Evolutionary conservation across 2,329 filamentous ascomycete species (phyloP), one percentile per base, ranked within the genome.

Genomic region (Tolypocladium tropicale): DNA sequence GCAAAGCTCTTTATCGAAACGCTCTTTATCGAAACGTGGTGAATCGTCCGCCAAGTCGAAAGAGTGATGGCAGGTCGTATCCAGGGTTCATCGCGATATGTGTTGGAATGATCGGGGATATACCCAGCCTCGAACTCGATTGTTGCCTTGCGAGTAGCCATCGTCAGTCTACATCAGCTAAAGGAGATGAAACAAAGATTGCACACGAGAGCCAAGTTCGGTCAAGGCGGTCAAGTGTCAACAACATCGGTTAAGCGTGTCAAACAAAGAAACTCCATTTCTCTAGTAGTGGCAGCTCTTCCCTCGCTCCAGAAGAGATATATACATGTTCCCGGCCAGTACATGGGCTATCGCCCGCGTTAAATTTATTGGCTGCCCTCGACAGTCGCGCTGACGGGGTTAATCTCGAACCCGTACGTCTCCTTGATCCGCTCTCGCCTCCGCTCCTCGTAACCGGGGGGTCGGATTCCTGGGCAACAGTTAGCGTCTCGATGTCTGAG

Each of bases 331-430:
- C 54, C 55, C 52, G 52, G 48, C 34, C 34, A 53, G 33, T 37
- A 32, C 25, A 25, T 70, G 61, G 59, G 57, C 33, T 12, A 18
- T 50, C 28, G 46, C 28, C 59, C 53, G 56, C 53, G 39, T 21
- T 41, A n/a, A n/a, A 18, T 61, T 68, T 67, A 73, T 66, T 68
- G 67, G 66, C 72, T 73, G 57, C 71, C 72, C 55, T 82, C 75
- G 61, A 73, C 70, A 52, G 73, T 74, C 48, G 79, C 77, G 57
- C 72, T 80, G 62, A 86, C 82, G 55, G 84, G 81, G 67, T 86
- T 82, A 67, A 96, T 85, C 62, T 95, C 90, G 67, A 95, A 83
- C 57, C 91, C 90, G 67, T 96, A 96, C 72, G 85, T 89, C 74
- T 90, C 86, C 81, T 89, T 86, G 71, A 96, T 80, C 64, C 89